Conservation (phyloP, 2,329 filamentous ascomycete species). For the Exophiala calicioides region DNA sequence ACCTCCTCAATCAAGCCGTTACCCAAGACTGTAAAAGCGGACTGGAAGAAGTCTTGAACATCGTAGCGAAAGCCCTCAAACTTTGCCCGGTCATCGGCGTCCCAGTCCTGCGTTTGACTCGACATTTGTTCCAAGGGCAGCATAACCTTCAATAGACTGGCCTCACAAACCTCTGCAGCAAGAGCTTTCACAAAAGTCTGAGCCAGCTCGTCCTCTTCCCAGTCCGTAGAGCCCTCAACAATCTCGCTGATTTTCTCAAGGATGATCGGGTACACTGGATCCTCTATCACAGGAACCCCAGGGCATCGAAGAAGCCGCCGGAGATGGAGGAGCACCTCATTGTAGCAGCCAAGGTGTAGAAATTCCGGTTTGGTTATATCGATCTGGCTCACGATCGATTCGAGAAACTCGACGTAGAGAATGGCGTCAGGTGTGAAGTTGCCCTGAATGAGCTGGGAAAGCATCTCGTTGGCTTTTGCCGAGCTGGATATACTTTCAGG, state of each 20-base stretch:
- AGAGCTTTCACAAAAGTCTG: slow-evolving; percentile 14
- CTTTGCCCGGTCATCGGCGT: slow-evolving; percentile 44
- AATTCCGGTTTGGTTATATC: slow-evolving; percentile 26
- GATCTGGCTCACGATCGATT: slow-evolving; percentile 25
- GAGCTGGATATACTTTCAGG: slow-evolving; percentile 15
- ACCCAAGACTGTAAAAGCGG: slow-evolving; percentile 46
- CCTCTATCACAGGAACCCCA: slow-evolving; percentile 28
- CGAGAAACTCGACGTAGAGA: slow-evolving; percentile 30
- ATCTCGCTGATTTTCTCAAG: slow-evolving; percentile 43
- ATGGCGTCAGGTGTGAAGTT: slow-evolving; percentile 22
- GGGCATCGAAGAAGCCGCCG: slow-evolving; percentile 23
- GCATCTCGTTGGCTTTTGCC: slow-evolving; percentile 11
- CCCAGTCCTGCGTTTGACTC: slow-evolving; percentile 36
- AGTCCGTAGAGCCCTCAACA: slow-evolving; percentile 44
- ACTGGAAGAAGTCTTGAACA: slow-evolving; percentile 48
- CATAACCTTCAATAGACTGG: slow-evolving; percentile 25
- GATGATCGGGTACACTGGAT: slow-evolving; percentile 36
- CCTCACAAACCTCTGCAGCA: slow-evolving; percentile 25
- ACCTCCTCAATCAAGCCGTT: slow-evolving; percentile 45
- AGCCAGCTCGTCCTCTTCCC: slow-evolving; percentile 38
- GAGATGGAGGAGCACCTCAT: slow-evolving; percentile 38
- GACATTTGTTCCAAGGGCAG: slow-evolving; percentile 34
- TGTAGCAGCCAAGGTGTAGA: slow-evolving; percentile 16
- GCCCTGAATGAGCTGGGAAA: slow-evolving; percentile 21
- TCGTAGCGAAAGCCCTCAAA: slow-evolving; percentile 48